These are phyloP conservation scores for Eutypa lata DNA, from an alignment of 2,329 filamentous ascomycete genomes.

Conservation along the genomic window DNA sequence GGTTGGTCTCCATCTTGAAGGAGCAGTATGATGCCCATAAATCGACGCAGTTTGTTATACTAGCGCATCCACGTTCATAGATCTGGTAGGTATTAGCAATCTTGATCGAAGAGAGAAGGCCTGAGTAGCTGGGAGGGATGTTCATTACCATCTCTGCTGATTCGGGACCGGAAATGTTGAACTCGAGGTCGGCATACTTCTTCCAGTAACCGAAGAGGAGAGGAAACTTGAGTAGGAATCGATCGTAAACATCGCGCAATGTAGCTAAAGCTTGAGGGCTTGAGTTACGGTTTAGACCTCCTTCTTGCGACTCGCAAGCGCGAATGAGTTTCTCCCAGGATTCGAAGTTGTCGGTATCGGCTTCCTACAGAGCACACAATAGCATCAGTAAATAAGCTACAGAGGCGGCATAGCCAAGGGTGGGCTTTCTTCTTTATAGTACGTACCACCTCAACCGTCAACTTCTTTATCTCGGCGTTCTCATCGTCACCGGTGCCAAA, in stretches of 20 bases:
- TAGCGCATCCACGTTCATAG: conserved; percentile 91
- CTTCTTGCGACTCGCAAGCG: conserved; percentile 80
- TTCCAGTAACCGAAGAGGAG: conserved; percentile 99
- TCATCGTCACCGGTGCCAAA: conserved; percentile 77
- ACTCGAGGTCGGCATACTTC: conserved; percentile 97
- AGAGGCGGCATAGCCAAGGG: conserved; percentile 18
- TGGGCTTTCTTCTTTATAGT: conserved; percentile 1
- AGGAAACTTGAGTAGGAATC: conserved; percentile 91
- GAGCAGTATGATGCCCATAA: conserved; percentile 96
- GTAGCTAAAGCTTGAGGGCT: conserved; percentile 89
- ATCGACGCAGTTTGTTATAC: conserved; percentile 90
- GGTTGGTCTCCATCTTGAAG: conserved; percentile 97
- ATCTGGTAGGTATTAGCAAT: conserved; percentile 55
- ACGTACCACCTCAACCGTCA: conserved; percentile 74
- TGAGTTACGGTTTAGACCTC: conserved; percentile 93
- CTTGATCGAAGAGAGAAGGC: neutral
- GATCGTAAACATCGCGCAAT: conserved; percentile 83
- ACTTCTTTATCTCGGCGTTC: conserved; percentile 75
- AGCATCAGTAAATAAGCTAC: conserved; percentile 8
- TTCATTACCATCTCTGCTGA: conserved; percentile 83
- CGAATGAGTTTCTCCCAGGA: conserved; percentile 90
- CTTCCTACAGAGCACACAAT: conserved; percentile 39
- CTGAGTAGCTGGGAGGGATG: neutral
- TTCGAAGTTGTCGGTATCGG: conserved; percentile 87
- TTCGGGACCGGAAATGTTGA: conserved; percentile 94